Evolutionary conservation across 2,329 filamentous ascomycete genomes (phyloP).

Genomic region (Colletotrichum falcatum): DNA sequence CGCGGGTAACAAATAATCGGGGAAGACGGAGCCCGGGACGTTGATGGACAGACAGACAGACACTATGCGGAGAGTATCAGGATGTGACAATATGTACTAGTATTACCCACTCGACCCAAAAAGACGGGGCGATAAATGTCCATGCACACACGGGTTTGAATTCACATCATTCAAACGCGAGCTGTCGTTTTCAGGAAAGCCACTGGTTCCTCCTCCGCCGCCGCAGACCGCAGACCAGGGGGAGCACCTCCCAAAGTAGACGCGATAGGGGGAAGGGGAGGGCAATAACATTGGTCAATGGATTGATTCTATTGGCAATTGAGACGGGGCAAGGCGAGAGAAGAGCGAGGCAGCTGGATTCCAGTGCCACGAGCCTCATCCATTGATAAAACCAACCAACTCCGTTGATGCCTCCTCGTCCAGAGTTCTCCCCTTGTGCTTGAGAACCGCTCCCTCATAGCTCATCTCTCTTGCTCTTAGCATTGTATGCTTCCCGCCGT

Average conservation of each 20-base stretch:
- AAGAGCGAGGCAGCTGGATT: background rate
- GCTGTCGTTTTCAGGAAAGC: background rate
- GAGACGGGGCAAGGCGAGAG: background rate
- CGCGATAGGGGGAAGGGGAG: background rate
- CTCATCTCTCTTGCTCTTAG: slow-evolving; percentile 1
- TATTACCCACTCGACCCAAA: slow-evolving; percentile 34
- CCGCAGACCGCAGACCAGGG: background rate
- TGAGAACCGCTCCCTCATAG: background rate
- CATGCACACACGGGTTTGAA: background rate
- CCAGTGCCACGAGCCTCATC: background rate
- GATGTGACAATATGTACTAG: slow-evolving; percentile 41
- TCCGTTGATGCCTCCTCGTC: background rate
- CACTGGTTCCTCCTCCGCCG: background rate
- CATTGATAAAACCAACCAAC: background rate
- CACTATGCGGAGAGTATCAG: slow-evolving; percentile 12
- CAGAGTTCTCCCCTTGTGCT: background rate
- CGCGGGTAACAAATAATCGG: slow-evolving; percentile 48
- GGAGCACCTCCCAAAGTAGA: background rate
- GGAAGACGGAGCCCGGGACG: slow-evolving; percentile 23
- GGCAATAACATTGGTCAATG: background rate
- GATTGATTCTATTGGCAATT: background rate
- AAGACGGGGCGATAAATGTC: slow-evolving; percentile 7
- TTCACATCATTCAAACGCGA: background rate
- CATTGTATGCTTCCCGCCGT: background rate
- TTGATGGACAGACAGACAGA: too few relatives aligned